Evolutionary conservation across 768 basidiomycete genomes (phyloP).

Genomic region (Suillus spraguei): DNA sequence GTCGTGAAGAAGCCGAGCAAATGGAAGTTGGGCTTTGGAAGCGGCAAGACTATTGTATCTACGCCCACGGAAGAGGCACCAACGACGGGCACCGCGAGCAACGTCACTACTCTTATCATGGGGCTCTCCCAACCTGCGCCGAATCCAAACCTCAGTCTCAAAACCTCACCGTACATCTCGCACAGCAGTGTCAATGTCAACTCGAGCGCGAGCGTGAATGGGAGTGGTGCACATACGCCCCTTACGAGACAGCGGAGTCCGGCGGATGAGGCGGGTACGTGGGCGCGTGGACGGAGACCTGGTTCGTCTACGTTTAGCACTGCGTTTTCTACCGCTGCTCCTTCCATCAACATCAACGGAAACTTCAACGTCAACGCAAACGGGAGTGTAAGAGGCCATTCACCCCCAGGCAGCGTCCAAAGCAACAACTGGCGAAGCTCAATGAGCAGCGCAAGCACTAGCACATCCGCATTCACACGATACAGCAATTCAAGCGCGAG

Average conservation of each 20-base stretch:
- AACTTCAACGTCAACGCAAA: constrained; percentile 12
- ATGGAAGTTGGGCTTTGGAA: constrained; percentile 58
- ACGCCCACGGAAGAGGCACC: constrained; percentile 35
- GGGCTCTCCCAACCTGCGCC: constrained; percentile 53
- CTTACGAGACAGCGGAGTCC: constrained; percentile 35
- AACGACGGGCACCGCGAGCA: constrained; percentile 68
- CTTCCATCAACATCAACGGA: constrained; percentile 9
- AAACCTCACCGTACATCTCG: background rate
- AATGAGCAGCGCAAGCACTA: constrained; percentile 69
- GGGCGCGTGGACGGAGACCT: constrained; percentile 52
- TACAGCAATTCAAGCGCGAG: constrained; percentile 72
- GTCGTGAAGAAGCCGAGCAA: constrained; percentile 76
- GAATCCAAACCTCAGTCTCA: constrained; percentile 9
- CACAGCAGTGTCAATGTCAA: background rate
- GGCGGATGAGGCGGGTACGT: constrained; percentile 46
- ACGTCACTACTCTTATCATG: constrained; percentile 78
- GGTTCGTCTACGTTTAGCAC: constrained; percentile 19
- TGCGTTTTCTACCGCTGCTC: constrained; percentile 23
- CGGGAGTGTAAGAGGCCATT: constrained; percentile 9
- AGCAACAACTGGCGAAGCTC: constrained; percentile 75
- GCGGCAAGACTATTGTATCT: constrained; percentile 58
- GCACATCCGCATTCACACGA: constrained; percentile 62
- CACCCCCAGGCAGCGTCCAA: constrained; percentile 12
- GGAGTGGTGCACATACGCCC: constrained; percentile 19
- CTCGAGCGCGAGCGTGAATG: constrained; percentile 13